A percentile compares a stretch with the other conserved stretches of the same genome.
Conservation (phyloP, 768 basidiomycete genomes). For the Hygrophorus russula region DNA sequence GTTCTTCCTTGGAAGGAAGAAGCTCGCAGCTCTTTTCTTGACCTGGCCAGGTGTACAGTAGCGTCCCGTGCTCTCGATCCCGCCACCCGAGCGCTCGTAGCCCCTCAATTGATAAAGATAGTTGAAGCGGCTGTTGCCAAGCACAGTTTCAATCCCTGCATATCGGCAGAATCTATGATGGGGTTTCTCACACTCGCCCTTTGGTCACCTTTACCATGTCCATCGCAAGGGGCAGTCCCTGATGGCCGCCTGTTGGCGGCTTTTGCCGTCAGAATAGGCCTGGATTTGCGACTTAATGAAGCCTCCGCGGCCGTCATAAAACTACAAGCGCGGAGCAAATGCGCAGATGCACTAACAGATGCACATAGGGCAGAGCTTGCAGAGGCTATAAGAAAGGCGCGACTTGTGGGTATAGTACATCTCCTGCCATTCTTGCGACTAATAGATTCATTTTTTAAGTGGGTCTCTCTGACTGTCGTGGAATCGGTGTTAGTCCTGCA, state of each 20-base stretch:
- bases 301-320: constrained; percentile 21
- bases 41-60: constrained; percentile 34
- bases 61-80: constrained; percentile 33
- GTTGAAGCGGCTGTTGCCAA: constrained; percentile 27
- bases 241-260: constrained; percentile 29
- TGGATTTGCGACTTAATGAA: constrained; percentile 28
- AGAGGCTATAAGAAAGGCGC: constrained; percentile 25
- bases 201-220: constrained; percentile 18
- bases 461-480: constrained; percentile 24
- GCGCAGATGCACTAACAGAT: constrained; percentile 8
- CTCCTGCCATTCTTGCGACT: not conserved
- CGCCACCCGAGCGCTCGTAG: constrained; percentile 21
- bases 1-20: constrained; percentile 21
- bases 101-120: constrained; percentile 29
- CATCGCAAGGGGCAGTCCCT: no score
- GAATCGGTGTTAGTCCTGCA: constrained; percentile 23
- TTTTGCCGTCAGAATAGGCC: constrained; percentile 35
- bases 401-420: constrained; percentile 19
- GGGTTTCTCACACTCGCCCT: constrained; percentile 30
- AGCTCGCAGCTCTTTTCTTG: constrained; percentile 21
- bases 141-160: constrained; percentile 30
- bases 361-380: constrained; percentile 16
- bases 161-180: constrained; percentile 30
- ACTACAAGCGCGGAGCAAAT: constrained; percentile 19
- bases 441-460: constrained; percentile 16